Conservation (phyloP, 331 rosid genomes). For the Prunus yedoensis region DNA sequence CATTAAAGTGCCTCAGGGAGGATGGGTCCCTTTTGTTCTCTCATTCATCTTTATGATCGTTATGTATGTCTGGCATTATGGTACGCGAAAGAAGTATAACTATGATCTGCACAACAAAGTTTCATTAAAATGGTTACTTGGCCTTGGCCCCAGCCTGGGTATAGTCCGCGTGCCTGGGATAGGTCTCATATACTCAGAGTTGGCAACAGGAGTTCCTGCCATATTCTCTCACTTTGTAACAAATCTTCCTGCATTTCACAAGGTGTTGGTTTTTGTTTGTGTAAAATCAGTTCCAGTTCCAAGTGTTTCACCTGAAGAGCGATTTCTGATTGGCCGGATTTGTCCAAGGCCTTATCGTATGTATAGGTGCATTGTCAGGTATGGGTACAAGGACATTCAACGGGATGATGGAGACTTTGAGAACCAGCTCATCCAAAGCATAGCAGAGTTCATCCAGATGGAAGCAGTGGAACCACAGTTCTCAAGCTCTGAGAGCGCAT, state of each 20-base stretch:
- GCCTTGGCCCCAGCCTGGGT: conserved; percentile 93
- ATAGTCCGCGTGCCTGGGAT: conserved; percentile 96
- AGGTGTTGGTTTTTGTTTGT: conserved; percentile 84
- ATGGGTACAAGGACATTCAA: conserved; percentile 89
- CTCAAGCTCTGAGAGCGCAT: conserved; percentile 56
- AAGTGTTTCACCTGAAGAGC: conserved; percentile 84
- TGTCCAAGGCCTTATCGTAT: conserved; percentile 89
- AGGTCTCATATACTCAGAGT: conserved; percentile 90
- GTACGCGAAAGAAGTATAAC: conserved; percentile 76
- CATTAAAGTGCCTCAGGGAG: conserved; percentile 81
- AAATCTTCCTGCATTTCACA: conserved; percentile 95
- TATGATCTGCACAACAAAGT: conserved; percentile 90
- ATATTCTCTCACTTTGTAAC: conserved; percentile 96
- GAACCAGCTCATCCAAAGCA: conserved; percentile 77
- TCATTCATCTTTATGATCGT: conserved; percentile 57
- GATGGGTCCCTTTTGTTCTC: conserved; percentile 84
- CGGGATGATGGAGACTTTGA: conserved; percentile 87
- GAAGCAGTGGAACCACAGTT: conserved; percentile 79
- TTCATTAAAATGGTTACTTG: conserved; percentile 87
- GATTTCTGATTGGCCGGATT: conserved; percentile 85
- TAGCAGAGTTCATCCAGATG: conserved; percentile 90
- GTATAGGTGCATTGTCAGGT: conserved; percentile 92
- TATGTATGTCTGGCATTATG: too few relatives aligned
- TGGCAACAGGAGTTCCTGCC: conserved; percentile 86
- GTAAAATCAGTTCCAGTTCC: conserved; percentile 93